These are phyloP conservation scores for Phylloporus sp. DNA, from an alignment of 768 basidiomycete genomes.

Conservation along the genomic window DNA sequence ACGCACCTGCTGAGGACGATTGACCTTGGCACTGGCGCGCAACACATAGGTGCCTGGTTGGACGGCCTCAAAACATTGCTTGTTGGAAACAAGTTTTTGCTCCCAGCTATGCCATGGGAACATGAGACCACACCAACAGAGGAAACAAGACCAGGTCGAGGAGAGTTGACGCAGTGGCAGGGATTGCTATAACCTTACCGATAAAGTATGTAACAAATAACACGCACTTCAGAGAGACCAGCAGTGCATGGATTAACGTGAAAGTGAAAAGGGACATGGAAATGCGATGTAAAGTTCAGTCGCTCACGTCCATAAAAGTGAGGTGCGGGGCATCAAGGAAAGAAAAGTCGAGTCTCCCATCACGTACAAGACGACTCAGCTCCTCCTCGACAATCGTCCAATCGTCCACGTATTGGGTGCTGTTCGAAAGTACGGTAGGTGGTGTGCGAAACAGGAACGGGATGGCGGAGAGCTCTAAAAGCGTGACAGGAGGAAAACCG, in stretches of 20 bases:
- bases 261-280: slow-evolving; percentile 3
- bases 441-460: slow-evolving; percentile 30
- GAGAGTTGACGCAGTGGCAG: no score
- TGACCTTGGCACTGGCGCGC: slow-evolving; percentile 43
- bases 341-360: slow-evolving; percentile 26
- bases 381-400: slow-evolving; percentile 22
- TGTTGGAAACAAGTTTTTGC: neutral
- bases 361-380: slow-evolving; percentile 16
- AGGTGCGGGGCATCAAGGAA: slow-evolving; percentile 20
- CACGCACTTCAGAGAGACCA: neutral
- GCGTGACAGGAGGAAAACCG: slow-evolving; percentile 11
- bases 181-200: no score
- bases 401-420: neutral
- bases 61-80: slow-evolving; percentile 43
- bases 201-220: no score
- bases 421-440: neutral
- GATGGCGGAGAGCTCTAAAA: slow-evolving; percentile 28
- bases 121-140: no score
- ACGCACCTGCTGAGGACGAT: no score
- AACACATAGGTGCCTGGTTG: slow-evolving; percentile 39
- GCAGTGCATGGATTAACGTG: neutral
- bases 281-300: slow-evolving; percentile 2
- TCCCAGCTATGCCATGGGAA: neutral
- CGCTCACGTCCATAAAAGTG: slow-evolving; percentile 10
- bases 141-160: no score